phyloP scores from a whole-genome alignment of 148 eudicot species.

The Salicornia ramosissima region DNA sequence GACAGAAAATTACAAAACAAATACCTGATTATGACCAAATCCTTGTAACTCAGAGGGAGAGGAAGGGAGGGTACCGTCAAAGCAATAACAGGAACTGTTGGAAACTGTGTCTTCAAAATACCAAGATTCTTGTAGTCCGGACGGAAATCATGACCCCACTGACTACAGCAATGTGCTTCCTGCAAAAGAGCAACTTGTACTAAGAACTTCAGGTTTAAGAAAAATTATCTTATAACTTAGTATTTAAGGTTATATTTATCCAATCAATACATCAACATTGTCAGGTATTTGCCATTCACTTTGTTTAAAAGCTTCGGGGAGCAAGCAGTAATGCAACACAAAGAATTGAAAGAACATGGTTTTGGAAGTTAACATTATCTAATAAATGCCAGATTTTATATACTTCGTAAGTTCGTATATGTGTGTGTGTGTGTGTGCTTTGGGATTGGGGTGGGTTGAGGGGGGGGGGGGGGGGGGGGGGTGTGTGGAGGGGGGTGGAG shows the following conservation, averaged over 20 bases:
- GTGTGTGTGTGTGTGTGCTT: neutral
- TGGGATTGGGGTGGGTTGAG: too few species aligned
- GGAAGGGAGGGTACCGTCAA: conserved; percentile 53
- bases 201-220: neutral
- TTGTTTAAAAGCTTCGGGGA: neutral
- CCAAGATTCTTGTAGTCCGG: conserved; percentile 98
- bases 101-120: conserved; percentile 96
- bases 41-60: neutral
- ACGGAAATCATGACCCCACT: conserved; percentile 99
- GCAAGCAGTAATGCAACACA: neutral
- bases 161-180: conserved; percentile 99
- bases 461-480: neutral
- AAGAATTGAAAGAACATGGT: neutral
- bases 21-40: neutral
- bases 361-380: neutral
- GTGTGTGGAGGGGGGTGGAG: too few species aligned
- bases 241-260: neutral
- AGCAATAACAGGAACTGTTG: conserved; percentile 84
- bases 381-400: neutral
- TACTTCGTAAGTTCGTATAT: neutral
- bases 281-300: neutral
- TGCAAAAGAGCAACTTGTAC: conserved; percentile 25
- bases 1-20: conserved; percentile 1
- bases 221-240: neutral
- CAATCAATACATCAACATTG: neutral